Evolutionary conservation across 225 moss, liverwort and hornwort species (phyloP), one percentile per base, ranked within the genome.

Genomic region (Marchantia paleacea): DNA sequence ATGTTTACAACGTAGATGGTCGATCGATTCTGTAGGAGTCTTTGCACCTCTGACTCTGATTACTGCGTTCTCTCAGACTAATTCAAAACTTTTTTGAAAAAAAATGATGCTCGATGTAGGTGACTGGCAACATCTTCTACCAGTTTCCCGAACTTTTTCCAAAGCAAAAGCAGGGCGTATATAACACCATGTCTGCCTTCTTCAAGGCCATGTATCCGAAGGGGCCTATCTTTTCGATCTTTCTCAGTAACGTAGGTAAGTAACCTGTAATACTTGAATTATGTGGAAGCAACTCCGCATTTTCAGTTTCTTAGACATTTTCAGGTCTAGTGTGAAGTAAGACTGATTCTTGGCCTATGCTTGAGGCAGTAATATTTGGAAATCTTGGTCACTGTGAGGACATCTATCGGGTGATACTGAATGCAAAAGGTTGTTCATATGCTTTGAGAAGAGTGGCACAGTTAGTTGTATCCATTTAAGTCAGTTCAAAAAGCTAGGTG

Each of bases 121-220:
- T 94, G 71, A 92, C 92, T 30, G 96, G 96, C 29, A 93, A 88
- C 72, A 91, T 96, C 55, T 96, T 94, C 72, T 96, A 88, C 84
- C 94, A 92, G 86, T 94, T 91, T 63, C 94, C 94, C 77, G 88
- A 92, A 78, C 90, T 96, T 82, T 96, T 90, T 79, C 84, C 88
- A 58, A 96, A 91, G 88, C 96, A 96, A 82, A 96, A 92, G 90
- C 86, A 88, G 77, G 92, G 91, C 73, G 87, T 90, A 16, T 92
- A 89, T 75, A 77, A 76, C 65, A 90, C 90, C 55, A 85, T 96
- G 58, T 86, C 88, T 58, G 88, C 78, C 70, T 83, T 96, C 19
- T 83, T 96, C 76, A 92, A 91, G 88, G 87, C 94, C 74, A 79
- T 96, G 3, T 94, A 91, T 73, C 79, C 80, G 4, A 96, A 94